Conservation (phyloP, 176 grass and related monocot genomes). For the Oryza officinalis region DNA sequence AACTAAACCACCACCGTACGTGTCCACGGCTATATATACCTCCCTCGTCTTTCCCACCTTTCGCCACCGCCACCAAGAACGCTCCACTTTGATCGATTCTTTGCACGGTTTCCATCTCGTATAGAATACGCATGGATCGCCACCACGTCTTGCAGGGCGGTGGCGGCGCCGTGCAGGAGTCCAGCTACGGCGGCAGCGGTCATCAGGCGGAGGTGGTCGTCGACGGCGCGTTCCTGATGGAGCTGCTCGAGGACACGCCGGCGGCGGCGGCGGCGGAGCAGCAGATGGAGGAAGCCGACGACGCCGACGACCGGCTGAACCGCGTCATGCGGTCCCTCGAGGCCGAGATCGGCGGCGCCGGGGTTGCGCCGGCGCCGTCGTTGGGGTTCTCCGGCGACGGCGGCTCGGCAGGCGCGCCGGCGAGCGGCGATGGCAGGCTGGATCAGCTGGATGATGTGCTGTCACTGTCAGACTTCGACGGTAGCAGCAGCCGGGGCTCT, state of each 20-base stretch:
- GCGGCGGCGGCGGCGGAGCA: neutral
- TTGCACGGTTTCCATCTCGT: neutral
- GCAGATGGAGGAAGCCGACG: slow-evolving; percentile 28
- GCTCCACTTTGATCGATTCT: neutral
- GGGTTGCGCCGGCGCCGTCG: neutral
- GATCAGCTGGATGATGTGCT: slow-evolving; percentile 53
- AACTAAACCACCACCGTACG: neutral
- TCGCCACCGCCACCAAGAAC: slow-evolving; percentile 13
- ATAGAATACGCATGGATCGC: slow-evolving; percentile 26
- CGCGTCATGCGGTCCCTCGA: slow-evolving; percentile 65
- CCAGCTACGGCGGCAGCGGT: neutral
- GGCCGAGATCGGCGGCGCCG: slow-evolving; percentile 45
- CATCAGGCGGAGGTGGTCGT: slow-evolving; percentile 39
- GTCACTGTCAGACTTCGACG: slow-evolving; percentile 23
- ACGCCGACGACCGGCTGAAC: slow-evolving; percentile 44
- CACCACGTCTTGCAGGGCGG: neutral
- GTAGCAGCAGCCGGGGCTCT: neutral
- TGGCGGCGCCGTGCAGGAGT: neutral
- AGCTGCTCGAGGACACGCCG: slow-evolving; percentile 57
- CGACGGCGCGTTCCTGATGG: slow-evolving; percentile 52
- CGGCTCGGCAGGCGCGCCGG: neutral
- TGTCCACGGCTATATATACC: slow-evolving; percentile 36
- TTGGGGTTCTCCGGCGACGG: neutral
- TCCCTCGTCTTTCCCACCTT: slow-evolving; percentile 31
- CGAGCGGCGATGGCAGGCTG: slow-evolving; percentile 26